phyloP scores from a whole-genome alignment of 1,139 yeast genomes.

The Meyerozyma sp. region DNA sequence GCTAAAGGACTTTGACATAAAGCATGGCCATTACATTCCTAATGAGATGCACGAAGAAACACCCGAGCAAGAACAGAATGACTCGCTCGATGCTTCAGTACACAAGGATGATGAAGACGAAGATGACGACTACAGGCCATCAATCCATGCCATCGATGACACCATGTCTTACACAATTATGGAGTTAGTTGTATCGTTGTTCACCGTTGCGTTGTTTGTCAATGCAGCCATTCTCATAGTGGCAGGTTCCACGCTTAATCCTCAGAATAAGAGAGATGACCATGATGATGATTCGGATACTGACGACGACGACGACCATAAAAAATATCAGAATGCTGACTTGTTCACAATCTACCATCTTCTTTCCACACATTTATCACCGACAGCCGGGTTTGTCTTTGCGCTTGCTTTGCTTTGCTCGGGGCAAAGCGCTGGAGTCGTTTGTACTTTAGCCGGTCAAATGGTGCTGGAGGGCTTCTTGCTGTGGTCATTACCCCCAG shows the following conservation, averaged over 20 bases:
- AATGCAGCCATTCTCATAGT: constrained; percentile 81
- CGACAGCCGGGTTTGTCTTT: constrained; percentile 90
- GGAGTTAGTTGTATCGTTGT: constrained; percentile 68
- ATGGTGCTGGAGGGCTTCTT: constrained; percentile 94
- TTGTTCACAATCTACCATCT: constrained; percentile 77
- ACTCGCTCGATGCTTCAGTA: constrained; percentile 2
- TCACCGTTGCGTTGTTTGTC: constrained; percentile 79
- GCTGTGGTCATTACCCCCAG: constrained; percentile 81
- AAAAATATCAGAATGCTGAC: constrained; percentile 61
- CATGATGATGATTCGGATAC: constrained; percentile 45
- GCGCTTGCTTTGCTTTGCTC: constrained; percentile 88
- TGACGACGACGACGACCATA: constrained; percentile 37
- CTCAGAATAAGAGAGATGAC: constrained; percentile 28
- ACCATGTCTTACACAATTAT: constrained; percentile 69
- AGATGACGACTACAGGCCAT: constrained; percentile 49
- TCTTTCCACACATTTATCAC: constrained; percentile 66
- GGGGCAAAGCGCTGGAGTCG: constrained; percentile 98
- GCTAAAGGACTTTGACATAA: constrained; percentile 71
- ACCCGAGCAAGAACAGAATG: not conserved
- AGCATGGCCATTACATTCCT: constrained; percentile 49
- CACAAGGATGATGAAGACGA: constrained; percentile 11
- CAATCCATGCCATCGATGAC: constrained; percentile 64
- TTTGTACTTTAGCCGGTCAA: constrained; percentile 96
- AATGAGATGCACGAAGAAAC: constrained; percentile 4
- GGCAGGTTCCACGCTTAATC: constrained; percentile 68